Percentiles rank a stretch among this genome's conserved stretches.
Conservation (phyloP, 2,329 filamentous ascomycete species). For the Fusarium nelsonii region DNA sequence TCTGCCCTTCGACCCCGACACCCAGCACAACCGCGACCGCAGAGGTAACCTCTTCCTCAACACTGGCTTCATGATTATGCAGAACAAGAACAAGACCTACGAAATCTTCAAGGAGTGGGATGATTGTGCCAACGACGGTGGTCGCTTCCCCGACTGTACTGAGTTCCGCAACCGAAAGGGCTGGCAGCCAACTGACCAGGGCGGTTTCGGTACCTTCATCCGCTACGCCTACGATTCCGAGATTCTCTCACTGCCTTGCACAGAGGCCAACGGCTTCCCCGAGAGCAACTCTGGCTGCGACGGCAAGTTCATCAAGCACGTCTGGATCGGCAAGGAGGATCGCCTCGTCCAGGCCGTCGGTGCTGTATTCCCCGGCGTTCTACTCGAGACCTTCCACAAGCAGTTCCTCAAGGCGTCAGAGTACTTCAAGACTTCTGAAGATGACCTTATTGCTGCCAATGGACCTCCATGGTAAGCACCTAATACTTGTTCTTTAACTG, state of each 20-base stretch:
- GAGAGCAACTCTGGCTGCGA: conserved; percentile 55
- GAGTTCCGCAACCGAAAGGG: conserved; percentile 53
- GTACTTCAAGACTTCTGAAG: conserved; percentile 27
- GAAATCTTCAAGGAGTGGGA: conserved; percentile 64
- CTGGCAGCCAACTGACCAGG: conserved; percentile 58
- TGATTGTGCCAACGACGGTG: conserved; percentile 55
- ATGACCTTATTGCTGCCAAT: conserved; percentile 22
- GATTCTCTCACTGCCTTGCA: conserved; percentile 56
- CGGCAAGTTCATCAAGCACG: conserved; percentile 58
- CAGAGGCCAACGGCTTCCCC: conserved; percentile 59
- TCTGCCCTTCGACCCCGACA: conserved; percentile 56
- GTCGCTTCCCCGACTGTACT: conserved; percentile 54
- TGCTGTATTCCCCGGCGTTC: conserved; percentile 54
- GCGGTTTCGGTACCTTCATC: conserved; percentile 59
- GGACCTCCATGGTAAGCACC: conserved; percentile 16
- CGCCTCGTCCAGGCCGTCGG: conserved; percentile 56
- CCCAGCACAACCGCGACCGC: conserved; percentile 55
- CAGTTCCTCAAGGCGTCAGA: conserved; percentile 50
- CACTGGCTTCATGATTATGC: conserved; percentile 67
- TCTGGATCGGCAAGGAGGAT: conserved; percentile 58
- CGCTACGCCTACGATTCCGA: conserved; percentile 57
- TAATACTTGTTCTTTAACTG: neutral
- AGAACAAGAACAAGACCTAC: conserved; percentile 62
- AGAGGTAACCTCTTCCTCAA: conserved; percentile 60
- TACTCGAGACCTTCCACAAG: conserved; percentile 54